Evolutionary conservation across 129 eudicot species (phyloP).

Genomic region (Rutidosis leptorrhynchoides): DNA sequence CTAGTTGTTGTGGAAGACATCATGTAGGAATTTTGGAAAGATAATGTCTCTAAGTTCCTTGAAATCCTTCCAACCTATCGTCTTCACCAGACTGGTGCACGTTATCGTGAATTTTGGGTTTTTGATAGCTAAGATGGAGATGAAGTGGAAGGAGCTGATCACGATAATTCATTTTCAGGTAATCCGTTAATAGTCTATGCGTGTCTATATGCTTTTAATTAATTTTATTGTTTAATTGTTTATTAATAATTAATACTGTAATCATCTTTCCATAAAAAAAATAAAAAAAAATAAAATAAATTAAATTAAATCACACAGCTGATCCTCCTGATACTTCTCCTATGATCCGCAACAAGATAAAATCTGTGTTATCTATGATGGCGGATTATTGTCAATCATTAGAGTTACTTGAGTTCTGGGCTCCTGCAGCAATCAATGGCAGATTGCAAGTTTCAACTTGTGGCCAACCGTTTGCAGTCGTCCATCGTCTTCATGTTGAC

Average conservation of each 20-base stretch:
- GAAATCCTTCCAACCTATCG: neutral
- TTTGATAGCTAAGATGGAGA: constrained; percentile 5
- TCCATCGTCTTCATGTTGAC: neutral
- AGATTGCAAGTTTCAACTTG: constrained; percentile 18
- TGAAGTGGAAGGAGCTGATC: neutral
- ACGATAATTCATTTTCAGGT: neutral
- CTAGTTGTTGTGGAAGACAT: too few relatives aligned
- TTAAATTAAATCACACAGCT: too few relatives aligned
- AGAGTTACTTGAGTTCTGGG: too few relatives aligned
- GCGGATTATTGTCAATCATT: neutral
- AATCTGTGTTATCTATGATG: neutral
- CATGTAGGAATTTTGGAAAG: too few relatives aligned
- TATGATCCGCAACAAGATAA: neutral
- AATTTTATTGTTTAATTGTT: too few relatives aligned
- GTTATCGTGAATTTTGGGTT: neutral
- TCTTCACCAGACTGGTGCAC: neutral
- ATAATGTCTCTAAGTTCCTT: too few relatives aligned
- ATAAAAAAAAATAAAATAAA: too few relatives aligned
- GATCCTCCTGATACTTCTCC: neutral
- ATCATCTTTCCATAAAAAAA: neutral
- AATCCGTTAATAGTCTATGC: too few relatives aligned
- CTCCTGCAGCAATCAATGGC: constrained; percentile 11
- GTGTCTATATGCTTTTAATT: neutral
- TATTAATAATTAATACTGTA: too few relatives aligned
- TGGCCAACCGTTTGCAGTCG: constrained; percentile 12